Conservation (phyloP, 305 asterid species). For the Solanum hybrid region DNA sequence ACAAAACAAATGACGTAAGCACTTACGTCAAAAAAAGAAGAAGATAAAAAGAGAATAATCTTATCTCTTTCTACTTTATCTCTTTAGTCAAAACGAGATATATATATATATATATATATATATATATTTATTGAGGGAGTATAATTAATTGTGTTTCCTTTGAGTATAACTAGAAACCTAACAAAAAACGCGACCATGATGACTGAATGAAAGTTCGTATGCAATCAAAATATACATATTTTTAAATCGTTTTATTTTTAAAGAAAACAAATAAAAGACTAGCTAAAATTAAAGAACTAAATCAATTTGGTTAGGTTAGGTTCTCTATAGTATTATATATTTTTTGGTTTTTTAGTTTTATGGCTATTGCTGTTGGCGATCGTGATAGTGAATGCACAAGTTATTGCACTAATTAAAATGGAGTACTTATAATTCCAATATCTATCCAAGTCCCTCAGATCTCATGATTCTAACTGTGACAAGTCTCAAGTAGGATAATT, state of each 20-base stretch:
- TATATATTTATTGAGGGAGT: background rate
- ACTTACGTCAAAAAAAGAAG: no score
- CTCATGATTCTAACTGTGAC: background rate
- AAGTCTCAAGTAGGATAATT: background rate
- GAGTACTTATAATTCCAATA: background rate
- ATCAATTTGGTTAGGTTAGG: background rate
- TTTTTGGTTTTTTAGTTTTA: background rate
- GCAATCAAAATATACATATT: background rate
- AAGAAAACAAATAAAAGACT: background rate
- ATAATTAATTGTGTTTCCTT: background rate
- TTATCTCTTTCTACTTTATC: no score
- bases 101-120: background rate
- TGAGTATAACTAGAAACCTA: background rate
- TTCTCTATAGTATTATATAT: background rate
- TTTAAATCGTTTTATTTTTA: background rate
- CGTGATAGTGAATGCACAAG: background rate
- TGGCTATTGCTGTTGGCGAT: background rate
- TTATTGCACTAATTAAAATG: background rate
- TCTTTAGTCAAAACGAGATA: no score
- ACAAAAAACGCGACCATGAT: background rate
- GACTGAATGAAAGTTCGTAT: background rate
- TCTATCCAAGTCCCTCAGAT: background rate
- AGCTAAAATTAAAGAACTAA: background rate
- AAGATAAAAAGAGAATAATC: no score
- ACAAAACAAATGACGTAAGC: no score